Conservation (phyloP, 768 basidiomycete species). For the Tylopilus felleus region DNA sequence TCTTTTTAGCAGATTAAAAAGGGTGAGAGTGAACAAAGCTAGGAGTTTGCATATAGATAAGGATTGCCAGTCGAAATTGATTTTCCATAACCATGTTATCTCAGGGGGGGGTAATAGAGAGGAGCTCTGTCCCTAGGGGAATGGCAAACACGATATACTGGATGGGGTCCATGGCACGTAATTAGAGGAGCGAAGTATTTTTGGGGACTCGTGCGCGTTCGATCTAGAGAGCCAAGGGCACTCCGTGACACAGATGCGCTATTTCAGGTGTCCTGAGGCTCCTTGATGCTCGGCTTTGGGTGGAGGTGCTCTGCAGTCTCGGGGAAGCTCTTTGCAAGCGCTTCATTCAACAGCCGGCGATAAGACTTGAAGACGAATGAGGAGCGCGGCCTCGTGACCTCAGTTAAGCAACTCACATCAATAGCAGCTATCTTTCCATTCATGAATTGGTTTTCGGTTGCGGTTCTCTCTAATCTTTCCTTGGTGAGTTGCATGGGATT, state of each 20-base stretch:
- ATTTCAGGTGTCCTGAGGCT: slow-evolving; percentile 10
- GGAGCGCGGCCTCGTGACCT: neutral
- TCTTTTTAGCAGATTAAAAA: slow-evolving; percentile 19
- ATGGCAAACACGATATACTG: neutral
- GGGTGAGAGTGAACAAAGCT: slow-evolving; percentile 11
- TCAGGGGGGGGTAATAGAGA: slow-evolving; percentile 2
- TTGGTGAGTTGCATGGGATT: slow-evolving; percentile 82
- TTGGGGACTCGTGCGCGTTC: neutral
- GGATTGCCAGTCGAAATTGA: slow-evolving; percentile 10
- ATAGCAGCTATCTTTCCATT: slow-evolving; percentile 84
- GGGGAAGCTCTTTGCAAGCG: slow-evolving; percentile 68
- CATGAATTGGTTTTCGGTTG: slow-evolving; percentile 90
- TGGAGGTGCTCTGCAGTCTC: slow-evolving; percentile 38
- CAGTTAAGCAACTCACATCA: slow-evolving; percentile 42
- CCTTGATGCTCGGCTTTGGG: slow-evolving; percentile 10
- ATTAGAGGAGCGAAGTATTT: neutral
- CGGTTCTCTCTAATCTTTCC: slow-evolving; percentile 76
- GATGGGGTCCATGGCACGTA: slow-evolving; percentile 3
- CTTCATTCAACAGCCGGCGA: slow-evolving; percentile 62
- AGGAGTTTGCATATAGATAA: slow-evolving; percentile 21
- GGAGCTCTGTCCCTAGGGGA: slow-evolving; percentile 1
- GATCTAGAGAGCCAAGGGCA: neutral
- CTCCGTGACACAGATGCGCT: neutral
- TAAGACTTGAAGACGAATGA: slow-evolving; percentile 53
- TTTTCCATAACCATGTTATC: slow-evolving; percentile 14